Percentiles rank a stretch among this genome's conserved stretches.
Conservation (phyloP, 2,329 filamentous ascomycete species). For the Penicillium janthinellum region DNA sequence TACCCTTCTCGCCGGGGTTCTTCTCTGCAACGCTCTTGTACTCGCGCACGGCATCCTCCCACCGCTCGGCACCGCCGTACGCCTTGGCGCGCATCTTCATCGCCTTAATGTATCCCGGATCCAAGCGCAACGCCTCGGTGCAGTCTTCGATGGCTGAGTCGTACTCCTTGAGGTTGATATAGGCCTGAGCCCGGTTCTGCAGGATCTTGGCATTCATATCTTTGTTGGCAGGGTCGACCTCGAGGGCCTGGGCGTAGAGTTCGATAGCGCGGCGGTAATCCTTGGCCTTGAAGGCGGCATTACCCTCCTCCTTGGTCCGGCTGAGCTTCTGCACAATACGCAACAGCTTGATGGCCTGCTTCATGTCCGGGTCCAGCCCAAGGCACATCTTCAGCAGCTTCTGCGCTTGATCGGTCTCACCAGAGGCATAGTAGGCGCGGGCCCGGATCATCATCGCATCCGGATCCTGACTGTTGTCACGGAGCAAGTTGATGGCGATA, state of each 20-base stretch:
- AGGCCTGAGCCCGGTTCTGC: slow-evolving; percentile 88
- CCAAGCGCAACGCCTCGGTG: slow-evolving; percentile 77
- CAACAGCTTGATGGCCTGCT: slow-evolving; percentile 83
- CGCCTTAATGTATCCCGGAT: slow-evolving; percentile 84
- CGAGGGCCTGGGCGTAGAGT: slow-evolving; percentile 79
- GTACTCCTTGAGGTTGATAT: slow-evolving; percentile 77
- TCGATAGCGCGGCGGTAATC: slow-evolving; percentile 79
- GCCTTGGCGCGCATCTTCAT: slow-evolving; percentile 93
- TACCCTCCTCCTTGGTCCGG: slow-evolving; percentile 91
- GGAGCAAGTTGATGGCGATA: slow-evolving; percentile 82
- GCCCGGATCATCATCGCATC: slow-evolving; percentile 90
- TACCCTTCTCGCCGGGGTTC: slow-evolving; percentile 77
- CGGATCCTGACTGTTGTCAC: slow-evolving; percentile 85
- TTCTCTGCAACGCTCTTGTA: slow-evolving; percentile 83
- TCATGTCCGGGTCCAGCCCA: slow-evolving; percentile 88
- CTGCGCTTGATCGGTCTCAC: slow-evolving; percentile 92
- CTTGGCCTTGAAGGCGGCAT: slow-evolving; percentile 82
- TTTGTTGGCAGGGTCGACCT: slow-evolving; percentile 84
- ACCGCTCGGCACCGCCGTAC: slow-evolving; percentile 78
- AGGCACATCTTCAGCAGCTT: slow-evolving; percentile 90
- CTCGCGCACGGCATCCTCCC: slow-evolving; percentile 88
- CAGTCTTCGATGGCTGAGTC: slow-evolving; percentile 81
- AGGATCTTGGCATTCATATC: slow-evolving; percentile 92
- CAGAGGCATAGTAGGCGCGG: slow-evolving; percentile 82
- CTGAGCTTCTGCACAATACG: slow-evolving; percentile 89